Evolutionary conservation across 2,329 filamentous ascomycete species (phyloP).

Genomic region (Nothomitra cinnamomea): DNA sequence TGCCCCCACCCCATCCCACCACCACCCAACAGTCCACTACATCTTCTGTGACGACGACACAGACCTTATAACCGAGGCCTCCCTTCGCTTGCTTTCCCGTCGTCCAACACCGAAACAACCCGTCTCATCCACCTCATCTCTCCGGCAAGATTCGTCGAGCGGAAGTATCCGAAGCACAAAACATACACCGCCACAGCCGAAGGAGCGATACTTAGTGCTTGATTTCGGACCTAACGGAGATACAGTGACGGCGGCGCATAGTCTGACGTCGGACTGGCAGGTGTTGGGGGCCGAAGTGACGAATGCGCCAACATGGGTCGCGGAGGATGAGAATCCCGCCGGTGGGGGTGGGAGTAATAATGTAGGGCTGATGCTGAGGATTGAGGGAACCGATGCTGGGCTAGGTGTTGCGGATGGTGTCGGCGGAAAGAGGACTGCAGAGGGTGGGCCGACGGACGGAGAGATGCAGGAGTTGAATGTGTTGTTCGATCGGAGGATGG

Average conservation of each 20-base stretch:
- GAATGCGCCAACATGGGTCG: conserved; percentile 46
- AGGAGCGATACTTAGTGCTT: conserved; percentile 39
- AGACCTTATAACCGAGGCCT: conserved; percentile 53
- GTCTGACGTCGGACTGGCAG: conserved; percentile 59
- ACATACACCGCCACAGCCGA: conserved; percentile 7
- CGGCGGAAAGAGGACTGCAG: conserved; percentile 16
- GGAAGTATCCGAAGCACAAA: not conserved
- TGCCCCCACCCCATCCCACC: conserved; percentile 49
- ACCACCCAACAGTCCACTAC: conserved; percentile 80
- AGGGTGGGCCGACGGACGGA: conserved; percentile 19
- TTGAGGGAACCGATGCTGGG: conserved; percentile 34
- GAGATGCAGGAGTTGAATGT: conserved; percentile 35
- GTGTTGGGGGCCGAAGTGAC: conserved; percentile 35
- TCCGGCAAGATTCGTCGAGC: not conserved
- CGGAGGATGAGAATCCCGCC: conserved; percentile 14
- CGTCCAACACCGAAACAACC: not conserved
- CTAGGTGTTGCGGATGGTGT: conserved; percentile 18
- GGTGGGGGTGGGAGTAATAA: conserved; percentile 18
- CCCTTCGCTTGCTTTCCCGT: conserved; percentile 30
- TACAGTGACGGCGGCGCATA: conserved; percentile 50
- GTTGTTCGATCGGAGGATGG: conserved; percentile 42
- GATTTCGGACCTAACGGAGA: conserved; percentile 34
- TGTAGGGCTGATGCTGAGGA: conserved; percentile 38
- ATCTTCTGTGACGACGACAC: conserved; percentile 86
- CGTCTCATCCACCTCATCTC: conserved; percentile 4